phyloP scores from a whole-genome alignment of 208 protist species.

The Wallacemonas sp. region DNA sequence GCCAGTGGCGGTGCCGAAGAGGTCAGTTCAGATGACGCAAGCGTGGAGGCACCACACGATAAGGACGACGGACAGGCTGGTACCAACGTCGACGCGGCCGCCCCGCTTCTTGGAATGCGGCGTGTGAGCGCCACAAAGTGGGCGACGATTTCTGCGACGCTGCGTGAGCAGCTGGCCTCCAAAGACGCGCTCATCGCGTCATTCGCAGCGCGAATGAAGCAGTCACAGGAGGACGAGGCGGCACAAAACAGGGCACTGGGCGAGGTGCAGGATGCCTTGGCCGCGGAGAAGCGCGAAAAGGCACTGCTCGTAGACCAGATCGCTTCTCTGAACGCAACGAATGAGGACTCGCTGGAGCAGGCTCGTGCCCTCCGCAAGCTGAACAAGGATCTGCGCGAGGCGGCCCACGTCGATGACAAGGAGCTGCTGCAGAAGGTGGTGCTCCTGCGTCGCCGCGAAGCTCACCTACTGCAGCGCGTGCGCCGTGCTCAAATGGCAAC shows the following conservation, averaged over 20 bases:
- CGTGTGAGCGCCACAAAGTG: slow-evolving; percentile 26
- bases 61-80: neutral
- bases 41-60: neutral
- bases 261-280: slow-evolving; percentile 27
- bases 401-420: slow-evolving; percentile 41
- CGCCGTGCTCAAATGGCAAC: slow-evolving; percentile 56
- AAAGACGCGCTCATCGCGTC: slow-evolving; percentile 78
- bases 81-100: neutral
- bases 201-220: slow-evolving; percentile 45
- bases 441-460: slow-evolving; percentile 76
- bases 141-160: slow-evolving; percentile 47
- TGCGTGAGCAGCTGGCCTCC: slow-evolving; percentile 72
- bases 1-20: slow-evolving; percentile 6
- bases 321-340: slow-evolving; percentile 38
- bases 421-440: slow-evolving; percentile 87
- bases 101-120: neutral
- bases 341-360: slow-evolving; percentile 65
- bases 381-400: slow-evolving; percentile 60
- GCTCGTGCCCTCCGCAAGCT: slow-evolving; percentile 39
- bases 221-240: slow-evolving; percentile 22
- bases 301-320: slow-evolving; percentile 51
- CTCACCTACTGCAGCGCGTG: slow-evolving; percentile 76
- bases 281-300: slow-evolving; percentile 33
- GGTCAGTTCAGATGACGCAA: neutral
- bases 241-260: neutral